Evolutionary conservation across 345 rosid species (phyloP).

Genomic region (Corymbia maculata): DNA sequence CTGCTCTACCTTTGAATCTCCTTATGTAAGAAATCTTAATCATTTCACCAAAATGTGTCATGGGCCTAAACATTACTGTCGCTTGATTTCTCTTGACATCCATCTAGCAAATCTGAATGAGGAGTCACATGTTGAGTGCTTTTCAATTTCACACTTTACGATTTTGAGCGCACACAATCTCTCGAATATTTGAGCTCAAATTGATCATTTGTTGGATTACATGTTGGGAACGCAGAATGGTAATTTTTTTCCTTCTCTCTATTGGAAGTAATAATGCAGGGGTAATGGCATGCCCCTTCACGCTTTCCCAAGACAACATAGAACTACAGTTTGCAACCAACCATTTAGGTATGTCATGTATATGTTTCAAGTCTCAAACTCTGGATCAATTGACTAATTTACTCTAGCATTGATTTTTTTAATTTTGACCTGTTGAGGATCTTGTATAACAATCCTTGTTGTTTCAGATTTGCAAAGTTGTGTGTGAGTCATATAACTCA

Average conservation of each 20-base stretch:
- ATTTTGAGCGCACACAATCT: neutral
- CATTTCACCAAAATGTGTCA: neutral
- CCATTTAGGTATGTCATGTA: slow-evolving; percentile 29
- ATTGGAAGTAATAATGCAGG: slow-evolving; percentile 33
- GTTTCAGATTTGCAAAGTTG: neutral
- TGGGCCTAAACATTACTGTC: neutral
- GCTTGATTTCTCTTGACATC: neutral
- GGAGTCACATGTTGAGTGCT: neutral
- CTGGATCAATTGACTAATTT: neutral
- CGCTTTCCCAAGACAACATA: slow-evolving; percentile 40
- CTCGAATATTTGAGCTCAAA: neutral
- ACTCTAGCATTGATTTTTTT: neutral
- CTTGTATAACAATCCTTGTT: neutral
- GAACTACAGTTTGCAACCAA: slow-evolving; percentile 54
- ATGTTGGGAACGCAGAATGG: neutral
- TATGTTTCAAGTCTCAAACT: neutral
- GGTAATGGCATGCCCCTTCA: slow-evolving; percentile 27
- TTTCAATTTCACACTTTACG: neutral
- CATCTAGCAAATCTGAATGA: neutral
- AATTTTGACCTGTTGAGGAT: neutral
- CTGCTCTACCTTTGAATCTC: slow-evolving; percentile 24
- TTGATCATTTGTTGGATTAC: neutral
- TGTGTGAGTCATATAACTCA: neutral
- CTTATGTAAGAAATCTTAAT: slow-evolving; percentile 18
- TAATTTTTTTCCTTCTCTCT: neutral